Percentiles rank a stretch among this genome's conserved stretches.
phyloP scores from a whole-genome alignment of 2,329 filamentous ascomycete genomes.

The Apiospora saccharicola region DNA sequence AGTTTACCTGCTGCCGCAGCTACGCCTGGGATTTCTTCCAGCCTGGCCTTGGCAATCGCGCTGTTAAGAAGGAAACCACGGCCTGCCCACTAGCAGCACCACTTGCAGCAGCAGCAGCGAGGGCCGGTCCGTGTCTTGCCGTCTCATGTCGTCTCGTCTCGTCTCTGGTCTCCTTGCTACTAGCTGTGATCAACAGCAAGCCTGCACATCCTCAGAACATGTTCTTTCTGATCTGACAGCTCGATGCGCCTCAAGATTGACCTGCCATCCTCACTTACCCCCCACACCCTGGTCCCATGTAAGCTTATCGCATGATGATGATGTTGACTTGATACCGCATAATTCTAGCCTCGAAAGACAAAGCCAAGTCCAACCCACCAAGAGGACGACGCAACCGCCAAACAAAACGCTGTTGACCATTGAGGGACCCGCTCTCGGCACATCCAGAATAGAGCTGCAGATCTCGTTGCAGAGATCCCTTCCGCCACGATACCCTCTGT shows the following conservation, averaged over 20 bases:
- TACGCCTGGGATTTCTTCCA: background rate
- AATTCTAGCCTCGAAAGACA: background rate
- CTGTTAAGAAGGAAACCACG: background rate
- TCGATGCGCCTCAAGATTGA: background rate
- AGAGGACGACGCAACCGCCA: background rate
- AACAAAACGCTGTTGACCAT: constrained; percentile 8
- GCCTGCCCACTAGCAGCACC: background rate
- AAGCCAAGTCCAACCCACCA: background rate
- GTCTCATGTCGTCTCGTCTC: constrained; percentile 1
- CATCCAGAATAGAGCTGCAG: constrained; percentile 5
- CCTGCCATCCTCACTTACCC: background rate
- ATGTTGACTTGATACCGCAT: constrained; percentile 9
- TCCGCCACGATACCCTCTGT: constrained; percentile 2
- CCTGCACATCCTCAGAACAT: background rate
- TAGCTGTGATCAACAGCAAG: background rate
- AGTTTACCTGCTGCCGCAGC: constrained; percentile 4
- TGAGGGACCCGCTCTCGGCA: constrained; percentile 13
- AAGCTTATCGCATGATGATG: constrained; percentile 6
- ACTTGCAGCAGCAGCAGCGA: background rate
- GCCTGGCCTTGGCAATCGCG: background rate
- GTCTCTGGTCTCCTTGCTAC: background rate
- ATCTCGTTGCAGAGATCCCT: constrained; percentile 17
- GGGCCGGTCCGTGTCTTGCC: background rate
- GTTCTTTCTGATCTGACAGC: background rate
- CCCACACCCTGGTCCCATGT: background rate